phyloP scores from a whole-genome alignment of 345 rosid genomes.

The Heritiera littoralis region DNA sequence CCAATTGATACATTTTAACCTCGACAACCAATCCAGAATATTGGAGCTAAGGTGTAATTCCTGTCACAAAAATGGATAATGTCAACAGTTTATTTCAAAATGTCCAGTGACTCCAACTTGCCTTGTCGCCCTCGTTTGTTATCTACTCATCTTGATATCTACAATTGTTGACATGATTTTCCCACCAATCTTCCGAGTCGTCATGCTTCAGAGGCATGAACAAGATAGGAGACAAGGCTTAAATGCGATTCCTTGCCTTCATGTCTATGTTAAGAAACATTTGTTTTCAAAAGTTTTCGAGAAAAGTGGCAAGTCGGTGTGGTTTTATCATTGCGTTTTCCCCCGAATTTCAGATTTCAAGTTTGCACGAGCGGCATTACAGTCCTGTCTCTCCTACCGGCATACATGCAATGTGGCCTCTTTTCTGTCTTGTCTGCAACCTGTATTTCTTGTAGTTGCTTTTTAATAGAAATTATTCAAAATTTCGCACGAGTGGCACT shows the following conservation, averaged over 20 bases:
- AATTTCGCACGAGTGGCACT: not conserved
- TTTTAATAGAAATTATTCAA: not conserved
- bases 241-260: not conserved
- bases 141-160: not conserved
- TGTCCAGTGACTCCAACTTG: not conserved
- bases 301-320: slow-evolving; percentile 3
- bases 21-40: not conserved
- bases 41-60: not conserved
- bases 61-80: not conserved
- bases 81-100: not conserved
- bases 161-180: not conserved
- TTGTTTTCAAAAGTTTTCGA: not conserved
- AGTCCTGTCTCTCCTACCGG: not conserved
- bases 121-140: not conserved
- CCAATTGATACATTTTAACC: not conserved
- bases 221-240: not conserved
- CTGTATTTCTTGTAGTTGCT: not conserved
- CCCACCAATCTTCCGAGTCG: not conserved
- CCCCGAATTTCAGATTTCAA: slow-evolving; percentile 1
- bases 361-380: not conserved
- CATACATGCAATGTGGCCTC: not conserved
- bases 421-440: not conserved
- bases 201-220: not conserved
- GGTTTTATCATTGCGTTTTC: not conserved
- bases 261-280: not conserved